A percentile compares a stretch with the other conserved stretches of the same genome.
These are phyloP conservation scores for Medicago truncatula DNA, from an alignment of 306 rosid species.

Conservation along the genomic window MtrunA17r5.0-ANR NC_053044.1:48185501-48186000, in stretches of 20 bases:
- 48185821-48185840: neutral
- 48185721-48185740: constrained; percentile 31
- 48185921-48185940: neutral
- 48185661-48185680: constrained; percentile 5
- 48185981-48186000: neutral
- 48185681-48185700: constrained; percentile 10
- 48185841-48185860: neutral
- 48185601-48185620: constrained; percentile 90
- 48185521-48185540: constrained; percentile 57
- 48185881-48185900: neutral
- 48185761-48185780: constrained; percentile 12
- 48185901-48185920: neutral
- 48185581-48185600: constrained; percentile 79
- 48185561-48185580: constrained; percentile 92
- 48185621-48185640: constrained; percentile 62
- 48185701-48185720: constrained; percentile 26
- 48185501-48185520: neutral
- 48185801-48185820: neutral
- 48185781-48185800: neutral
- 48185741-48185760: constrained; percentile 1
- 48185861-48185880: neutral
- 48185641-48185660: constrained; percentile 37
- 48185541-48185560: constrained; percentile 85
- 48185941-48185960: neutral
- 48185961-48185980: neutral